phyloP scores from a whole-genome alignment of 2,329 filamentous ascomycete genomes.

The Endocalyx cinctus region DNA sequence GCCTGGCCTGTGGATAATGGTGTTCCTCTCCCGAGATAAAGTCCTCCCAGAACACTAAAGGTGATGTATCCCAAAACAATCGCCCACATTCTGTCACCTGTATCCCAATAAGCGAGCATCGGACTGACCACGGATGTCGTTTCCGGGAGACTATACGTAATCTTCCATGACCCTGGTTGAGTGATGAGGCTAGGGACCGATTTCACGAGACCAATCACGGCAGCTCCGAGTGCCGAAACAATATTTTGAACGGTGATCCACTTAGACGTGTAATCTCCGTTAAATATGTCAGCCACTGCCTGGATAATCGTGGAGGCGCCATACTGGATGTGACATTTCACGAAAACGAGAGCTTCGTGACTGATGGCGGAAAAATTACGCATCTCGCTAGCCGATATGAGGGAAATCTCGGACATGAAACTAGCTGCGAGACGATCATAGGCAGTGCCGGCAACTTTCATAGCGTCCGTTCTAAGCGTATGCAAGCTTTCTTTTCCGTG shows the following conservation, averaged over 20 bases:
- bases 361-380: conserved; percentile 74
- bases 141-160: conserved; percentile 47
- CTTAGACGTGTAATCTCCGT: conserved; percentile 36
- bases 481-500: conserved; percentile 19
- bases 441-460: conserved; percentile 16
- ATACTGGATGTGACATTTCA: conserved; percentile 50
- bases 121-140: conserved; percentile 41
- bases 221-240: conserved; percentile 12
- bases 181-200: conserved; percentile 31
- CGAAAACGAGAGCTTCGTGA: conserved; percentile 60
- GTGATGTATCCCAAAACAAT: conserved; percentile 78
- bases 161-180: conserved; percentile 53
- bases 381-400: conserved; percentile 56
- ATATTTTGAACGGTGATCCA: conserved; percentile 15
- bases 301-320: conserved; percentile 35
- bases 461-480: conserved; percentile 17
- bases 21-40: conserved; percentile 73
- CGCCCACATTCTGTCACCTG: conserved; percentile 62
- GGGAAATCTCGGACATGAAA: conserved; percentile 45
- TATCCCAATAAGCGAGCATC: conserved; percentile 62
- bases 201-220: conserved; percentile 21
- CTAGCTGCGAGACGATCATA: conserved; percentile 43
- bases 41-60: conserved; percentile 66
- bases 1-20: conserved; percentile 58
- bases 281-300: conserved; percentile 38